Evolutionary conservation across 139 green algal genomes (phyloP), one percentile per base, ranked within the genome.

Genomic region (Spirogloea muscicola): DNA sequence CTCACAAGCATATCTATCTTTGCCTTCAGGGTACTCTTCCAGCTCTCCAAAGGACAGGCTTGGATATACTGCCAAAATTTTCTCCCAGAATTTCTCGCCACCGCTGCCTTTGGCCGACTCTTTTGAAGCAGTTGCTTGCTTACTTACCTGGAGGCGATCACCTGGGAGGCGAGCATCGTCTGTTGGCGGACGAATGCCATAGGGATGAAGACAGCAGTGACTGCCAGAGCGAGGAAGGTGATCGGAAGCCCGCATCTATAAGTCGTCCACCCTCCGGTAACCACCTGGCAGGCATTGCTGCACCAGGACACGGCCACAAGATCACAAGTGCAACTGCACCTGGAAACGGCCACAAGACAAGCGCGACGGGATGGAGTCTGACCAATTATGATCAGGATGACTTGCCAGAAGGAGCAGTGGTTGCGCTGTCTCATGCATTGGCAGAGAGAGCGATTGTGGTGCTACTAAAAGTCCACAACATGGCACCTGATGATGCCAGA

Each of bases 31-130:
- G 80, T 9, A 87, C 51, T 40, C 62, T 94, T 36, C 87, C 88
- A 1, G 87, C 87, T 0, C 84, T 95, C 1, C 90, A 95, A 71
- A 89, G 88, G 62, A 80, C 83, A 0, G 87, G 82, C n/a, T 68
- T 95, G 42, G 66, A 60, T 0, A 58, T 91, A n/a, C 83, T 91
- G 3, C 80, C 84, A 0, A 74, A 71, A 25, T 44, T 94, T 25
- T 74, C 75, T 3, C 86, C 75, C 2, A 13, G 33, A 0, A 16
- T 34, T 6, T 2, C 48, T 4, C 13, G 46, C 31, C 75, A 79
- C 67, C 21, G 85, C 31, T 59, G 79, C 6, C 83, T 91, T 38
- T 75, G 82, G 49, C 85, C 84, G 39, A 76, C 79, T 41, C 68
- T 85, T 4, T 64, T 85, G 46, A 75, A 86, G 48, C 80, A 91